These are phyloP conservation scores for Marchantia polymorpha DNA, from an alignment of 225 moss, liverwort and hornwort genomes.

Conservation along the genomic window DNA sequence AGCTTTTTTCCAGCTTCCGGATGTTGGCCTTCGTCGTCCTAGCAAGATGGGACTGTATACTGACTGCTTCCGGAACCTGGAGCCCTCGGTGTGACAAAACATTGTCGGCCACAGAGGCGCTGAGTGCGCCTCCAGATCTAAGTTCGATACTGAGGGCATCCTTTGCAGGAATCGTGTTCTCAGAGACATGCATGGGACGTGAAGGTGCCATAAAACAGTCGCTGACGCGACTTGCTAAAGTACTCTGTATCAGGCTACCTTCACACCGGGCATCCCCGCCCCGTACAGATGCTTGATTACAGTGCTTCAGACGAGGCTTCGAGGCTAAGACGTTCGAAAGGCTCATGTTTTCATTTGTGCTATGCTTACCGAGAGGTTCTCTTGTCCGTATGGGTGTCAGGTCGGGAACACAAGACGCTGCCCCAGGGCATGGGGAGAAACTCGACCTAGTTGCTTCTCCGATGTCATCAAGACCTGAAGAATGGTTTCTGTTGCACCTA, in stretches of 20 bases:
- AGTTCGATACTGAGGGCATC: constrained; percentile 4
- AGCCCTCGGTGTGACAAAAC: neutral
- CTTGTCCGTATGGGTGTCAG: constrained; percentile 2
- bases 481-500: neutral
- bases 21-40: constrained; percentile 27
- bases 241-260: neutral
- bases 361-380: constrained; percentile 24
- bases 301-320: neutral
- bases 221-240: neutral
- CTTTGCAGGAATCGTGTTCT: constrained; percentile 6
- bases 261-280: neutral
- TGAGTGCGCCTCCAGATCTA: neutral
- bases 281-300: neutral
- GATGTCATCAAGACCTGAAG: neutral
- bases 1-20: constrained; percentile 38
- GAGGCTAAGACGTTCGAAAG: constrained; percentile 3
- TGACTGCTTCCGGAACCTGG: neutral
- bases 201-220: neutral
- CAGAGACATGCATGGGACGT: neutral
- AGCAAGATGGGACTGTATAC: neutral
- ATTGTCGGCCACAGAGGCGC: neutral
- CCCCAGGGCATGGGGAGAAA: neutral
- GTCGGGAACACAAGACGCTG: neutral
- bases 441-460: neutral
- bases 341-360: constrained; percentile 27